Evolutionary conservation across 805 yeast genomes (phyloP).

Genomic region (Candida jianshihensis): DNA sequence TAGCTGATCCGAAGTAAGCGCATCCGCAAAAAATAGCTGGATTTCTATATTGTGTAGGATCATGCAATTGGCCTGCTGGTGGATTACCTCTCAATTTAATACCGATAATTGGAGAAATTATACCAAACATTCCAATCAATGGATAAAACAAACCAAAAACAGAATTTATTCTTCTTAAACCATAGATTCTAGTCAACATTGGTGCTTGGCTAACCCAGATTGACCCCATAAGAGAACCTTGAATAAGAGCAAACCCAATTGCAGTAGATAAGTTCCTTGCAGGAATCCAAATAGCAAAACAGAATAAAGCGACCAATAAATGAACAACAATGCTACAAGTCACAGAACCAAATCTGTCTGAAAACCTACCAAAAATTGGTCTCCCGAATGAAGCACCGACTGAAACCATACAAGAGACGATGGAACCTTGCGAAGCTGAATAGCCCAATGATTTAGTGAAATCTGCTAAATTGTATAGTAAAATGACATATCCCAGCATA

Average conservation of each 20-base stretch:
- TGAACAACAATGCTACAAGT: constrained; percentile 36
- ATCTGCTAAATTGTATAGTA: constrained; percentile 50
- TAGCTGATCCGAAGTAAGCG: constrained; percentile 41
- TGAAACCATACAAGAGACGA: constrained; percentile 51
- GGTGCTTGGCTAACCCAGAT: constrained; percentile 45
- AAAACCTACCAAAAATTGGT: constrained; percentile 43
- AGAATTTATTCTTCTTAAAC: constrained; percentile 42
- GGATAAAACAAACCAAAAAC: constrained; percentile 44
- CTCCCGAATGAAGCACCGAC: constrained; percentile 50
- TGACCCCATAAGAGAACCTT: constrained; percentile 54
- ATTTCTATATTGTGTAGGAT: constrained; percentile 40
- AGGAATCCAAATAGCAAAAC: constrained; percentile 48
- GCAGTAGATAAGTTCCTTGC: constrained; percentile 50
- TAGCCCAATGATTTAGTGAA: constrained; percentile 55
- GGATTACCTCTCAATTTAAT: constrained; percentile 35
- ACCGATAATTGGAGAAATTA: constrained; percentile 54
- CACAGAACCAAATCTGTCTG: constrained; percentile 45
- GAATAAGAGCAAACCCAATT: constrained; percentile 40
- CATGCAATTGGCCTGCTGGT: constrained; percentile 10
- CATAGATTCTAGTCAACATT: constrained; percentile 45
- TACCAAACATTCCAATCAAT: constrained; percentile 38
- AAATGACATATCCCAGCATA: constrained; percentile 52
- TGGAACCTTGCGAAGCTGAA: constrained; percentile 43
- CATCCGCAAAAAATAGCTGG: constrained; percentile 57
- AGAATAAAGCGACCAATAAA: constrained; percentile 31